A percentile compares a stretch with the other conserved stretches of the same genome.
phyloP scores from a whole-genome alignment of 306 rosid genomes.

The Acacia melanoxylon region DNA sequence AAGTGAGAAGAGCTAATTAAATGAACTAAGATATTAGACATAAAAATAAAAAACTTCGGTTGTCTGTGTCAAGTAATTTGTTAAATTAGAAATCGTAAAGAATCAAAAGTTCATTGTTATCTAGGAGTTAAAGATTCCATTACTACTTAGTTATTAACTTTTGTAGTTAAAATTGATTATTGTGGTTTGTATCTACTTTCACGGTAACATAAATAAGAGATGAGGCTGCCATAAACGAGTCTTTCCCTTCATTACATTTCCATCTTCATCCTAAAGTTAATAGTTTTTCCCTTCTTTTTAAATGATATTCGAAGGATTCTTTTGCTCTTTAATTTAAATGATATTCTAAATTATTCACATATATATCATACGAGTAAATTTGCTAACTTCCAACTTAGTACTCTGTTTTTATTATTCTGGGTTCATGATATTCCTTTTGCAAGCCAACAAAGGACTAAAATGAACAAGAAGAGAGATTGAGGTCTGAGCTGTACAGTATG shows the following conservation, averaged over 20 bases:
- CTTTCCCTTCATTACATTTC: neutral
- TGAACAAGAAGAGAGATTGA: neutral
- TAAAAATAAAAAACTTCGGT: neutral
- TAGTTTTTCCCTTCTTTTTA: neutral
- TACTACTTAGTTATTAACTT: neutral
- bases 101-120: too few species aligned
- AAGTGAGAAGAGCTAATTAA: neutral
- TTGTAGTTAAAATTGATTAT: neutral
- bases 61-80: too few species aligned
- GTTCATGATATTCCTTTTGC: neutral
- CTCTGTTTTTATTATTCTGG: neutral
- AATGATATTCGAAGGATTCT: too few species aligned
- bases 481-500: too few species aligned
- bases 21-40: constrained; percentile 4
- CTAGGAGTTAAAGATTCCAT: neutral
- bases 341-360: too few species aligned
- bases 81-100: too few species aligned
- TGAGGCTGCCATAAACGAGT: neutral
- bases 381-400: neutral
- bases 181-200: neutral
- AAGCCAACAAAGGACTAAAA: neutral
- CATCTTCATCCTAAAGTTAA: neutral
- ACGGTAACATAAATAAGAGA: neutral
- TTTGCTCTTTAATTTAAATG: too few species aligned
- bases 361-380: too few species aligned